phyloP scores from a whole-genome alignment of 202 grass and related monocot species.

The Panicum virgatum region DNA sequence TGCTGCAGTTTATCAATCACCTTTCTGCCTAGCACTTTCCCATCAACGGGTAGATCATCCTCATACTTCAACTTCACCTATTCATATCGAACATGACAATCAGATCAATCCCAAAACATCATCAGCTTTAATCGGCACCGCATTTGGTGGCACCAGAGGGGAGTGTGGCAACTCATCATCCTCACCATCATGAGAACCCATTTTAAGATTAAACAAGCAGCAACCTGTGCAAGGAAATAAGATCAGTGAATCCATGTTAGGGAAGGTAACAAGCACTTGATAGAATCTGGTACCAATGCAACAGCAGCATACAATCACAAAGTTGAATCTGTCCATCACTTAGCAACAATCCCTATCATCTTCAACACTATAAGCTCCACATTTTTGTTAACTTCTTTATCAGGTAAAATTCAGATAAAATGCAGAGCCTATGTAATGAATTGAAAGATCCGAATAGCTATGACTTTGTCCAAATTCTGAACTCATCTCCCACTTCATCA shows the following conservation, averaged over 20 bases:
- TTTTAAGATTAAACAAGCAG: slow-evolving; percentile 13
- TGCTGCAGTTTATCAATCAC: slow-evolving; percentile 89
- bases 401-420: background rate
- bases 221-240: slow-evolving; percentile 5
- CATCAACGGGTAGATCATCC: slow-evolving; percentile 67
- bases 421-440: background rate
- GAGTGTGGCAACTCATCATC: slow-evolving; percentile 48
- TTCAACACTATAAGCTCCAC: background rate
- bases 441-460: background rate
- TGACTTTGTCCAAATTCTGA: no score
- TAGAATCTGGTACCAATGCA: background rate
- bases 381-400: background rate
- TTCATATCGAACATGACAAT: background rate
- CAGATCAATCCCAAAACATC: background rate
- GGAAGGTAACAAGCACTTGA: background rate
- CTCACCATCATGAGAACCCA: slow-evolving; percentile 47
- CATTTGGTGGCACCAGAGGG: slow-evolving; percentile 49
- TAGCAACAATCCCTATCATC: background rate
- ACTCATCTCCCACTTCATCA: background rate
- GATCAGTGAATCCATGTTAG: background rate
- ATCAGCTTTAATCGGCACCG: slow-evolving; percentile 42
- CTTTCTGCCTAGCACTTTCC: slow-evolving; percentile 77
- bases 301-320: background rate
- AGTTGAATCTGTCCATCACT: background rate
- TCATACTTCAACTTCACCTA: slow-evolving; percentile 86